Evolutionary conservation across 257 asterid genomes (phyloP), one percentile per base, ranked within the genome.

Genomic region (Euphrasia confusa): DNA sequence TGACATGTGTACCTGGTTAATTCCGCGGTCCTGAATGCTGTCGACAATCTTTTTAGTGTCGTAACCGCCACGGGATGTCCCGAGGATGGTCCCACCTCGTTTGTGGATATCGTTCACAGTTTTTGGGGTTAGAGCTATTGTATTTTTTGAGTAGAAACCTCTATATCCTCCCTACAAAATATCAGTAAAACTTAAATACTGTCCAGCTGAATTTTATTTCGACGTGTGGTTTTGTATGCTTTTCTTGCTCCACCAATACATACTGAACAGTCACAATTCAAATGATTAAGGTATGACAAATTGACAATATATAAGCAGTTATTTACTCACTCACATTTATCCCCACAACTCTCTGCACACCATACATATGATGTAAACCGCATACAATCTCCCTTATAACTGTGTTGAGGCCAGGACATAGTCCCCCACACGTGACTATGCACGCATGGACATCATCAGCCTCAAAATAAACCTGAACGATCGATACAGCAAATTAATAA

Each of bases 391-490:
- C 99, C 70, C 98, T 78, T 68, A 84, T 88, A 61, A 91, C 96
- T 4, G 98, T 88, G 75, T 91, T 91, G 66, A 91, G 81, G 15
- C 98, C 98, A 9, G 96, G 98, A 75, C 98, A 91, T 74, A 91
- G 72, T 26, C 98, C 97, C 59, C 98, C 98, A 50, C 98, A 92
- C 0, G 97, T 92, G 54, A 92, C 96, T 17, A 92, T 92, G 68
- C 98, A 92, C 5, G 98, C 97, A 30, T 66, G 72, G 42, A 92
- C 97, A 39, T 89, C 97, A 32, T 92, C 97, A 0, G 95, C 67
- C 66, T 83, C 80, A 37, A 89, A 92, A 74, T 81, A 89, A 59
- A 92, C 86, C 98, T 92, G 89, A 63, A 67, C 69, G 57, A 68
- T 63, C 63, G 60, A 32, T 8, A 24, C 6, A 7, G 1, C 24